Evolutionary conservation across 768 basidiomycete species (phyloP).

Genomic region (Rhizopogon salebrosus): DNA sequence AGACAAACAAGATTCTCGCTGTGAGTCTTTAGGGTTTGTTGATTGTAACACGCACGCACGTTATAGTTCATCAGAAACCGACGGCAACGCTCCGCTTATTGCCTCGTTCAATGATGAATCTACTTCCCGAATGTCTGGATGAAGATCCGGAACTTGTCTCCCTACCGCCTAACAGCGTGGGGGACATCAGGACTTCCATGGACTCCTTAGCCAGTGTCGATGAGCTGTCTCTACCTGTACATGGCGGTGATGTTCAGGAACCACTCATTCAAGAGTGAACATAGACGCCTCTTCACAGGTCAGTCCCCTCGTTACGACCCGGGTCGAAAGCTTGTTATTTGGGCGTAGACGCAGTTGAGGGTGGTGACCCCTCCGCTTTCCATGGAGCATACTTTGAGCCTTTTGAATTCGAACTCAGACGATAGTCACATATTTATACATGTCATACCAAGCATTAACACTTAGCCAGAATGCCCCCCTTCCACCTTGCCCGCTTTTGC

Average conservation of each 20-base stretch:
- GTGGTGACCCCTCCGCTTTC: too few species aligned
- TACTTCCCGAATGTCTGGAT: neutral
- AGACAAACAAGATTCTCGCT: conserved; percentile 15
- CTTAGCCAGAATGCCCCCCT: neutral
- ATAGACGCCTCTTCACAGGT: neutral
- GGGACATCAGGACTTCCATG: conserved; percentile 18
- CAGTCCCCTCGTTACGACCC: too few species aligned
- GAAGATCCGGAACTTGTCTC: neutral
- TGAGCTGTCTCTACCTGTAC: conserved; percentile 13
- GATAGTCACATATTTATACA: too few species aligned
- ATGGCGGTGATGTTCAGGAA: conserved; percentile 1
- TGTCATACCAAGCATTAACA: too few species aligned
- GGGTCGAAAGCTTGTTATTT: too few species aligned
- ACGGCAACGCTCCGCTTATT: neutral
- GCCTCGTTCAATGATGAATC: neutral
- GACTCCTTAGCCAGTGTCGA: conserved; percentile 21
- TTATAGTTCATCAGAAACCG: neutral
- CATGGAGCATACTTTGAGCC: too few species aligned
- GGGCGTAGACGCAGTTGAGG: too few species aligned
- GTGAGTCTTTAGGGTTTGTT: conserved; percentile 11
- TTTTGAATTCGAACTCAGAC: too few species aligned
- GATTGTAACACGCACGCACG: neutral
- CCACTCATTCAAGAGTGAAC: conserved; percentile 22
- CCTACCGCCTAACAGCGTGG: neutral
- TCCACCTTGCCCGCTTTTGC: neutral